These are phyloP conservation scores for Funneliformis geosporum DNA, from an alignment of 192 early-diverging fungal genomes.

Conservation along the genomic window DNA sequence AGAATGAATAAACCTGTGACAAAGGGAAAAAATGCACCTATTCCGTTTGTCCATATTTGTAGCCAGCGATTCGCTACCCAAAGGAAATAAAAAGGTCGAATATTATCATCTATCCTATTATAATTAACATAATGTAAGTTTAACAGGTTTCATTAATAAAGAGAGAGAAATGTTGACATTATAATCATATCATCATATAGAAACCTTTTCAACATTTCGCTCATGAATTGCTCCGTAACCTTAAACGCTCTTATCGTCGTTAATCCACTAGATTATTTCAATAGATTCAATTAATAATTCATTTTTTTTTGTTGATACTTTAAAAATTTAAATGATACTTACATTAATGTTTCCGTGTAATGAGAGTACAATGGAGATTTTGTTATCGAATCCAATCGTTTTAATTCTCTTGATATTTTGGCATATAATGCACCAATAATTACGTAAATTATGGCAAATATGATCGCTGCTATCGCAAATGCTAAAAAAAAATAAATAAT, in stretches of 20 bases:
- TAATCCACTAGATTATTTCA: slow-evolving; percentile 48
- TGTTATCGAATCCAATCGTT: slow-evolving; percentile 66
- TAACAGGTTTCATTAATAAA: slow-evolving; percentile 38
- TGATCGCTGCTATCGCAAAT: background rate
- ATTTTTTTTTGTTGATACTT: no score
- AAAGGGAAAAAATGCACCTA: slow-evolving; percentile 69
- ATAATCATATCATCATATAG: background rate
- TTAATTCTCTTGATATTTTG: slow-evolving; percentile 79
- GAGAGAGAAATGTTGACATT: background rate
- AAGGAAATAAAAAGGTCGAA: slow-evolving; percentile 77
- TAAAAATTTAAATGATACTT: background rate
- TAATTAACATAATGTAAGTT: background rate
- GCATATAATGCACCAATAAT: slow-evolving; percentile 72
- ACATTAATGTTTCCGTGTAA: slow-evolving; percentile 67
- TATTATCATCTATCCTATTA: slow-evolving; percentile 60
- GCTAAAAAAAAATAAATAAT: background rate
- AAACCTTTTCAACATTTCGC: slow-evolving; percentile 51
- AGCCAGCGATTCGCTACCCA: slow-evolving; percentile 85
- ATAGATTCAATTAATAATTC: background rate
- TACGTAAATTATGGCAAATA: slow-evolving; percentile 32
- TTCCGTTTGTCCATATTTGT: slow-evolving; percentile 71
- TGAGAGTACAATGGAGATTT: slow-evolving; percentile 75
- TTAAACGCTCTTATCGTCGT: slow-evolving; percentile 86
- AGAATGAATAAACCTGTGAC: slow-evolving; percentile 59
- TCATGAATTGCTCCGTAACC: slow-evolving; percentile 63